Conservation (phyloP, 306 rosid genomes). For the Begonia fuchsioides region DNA sequence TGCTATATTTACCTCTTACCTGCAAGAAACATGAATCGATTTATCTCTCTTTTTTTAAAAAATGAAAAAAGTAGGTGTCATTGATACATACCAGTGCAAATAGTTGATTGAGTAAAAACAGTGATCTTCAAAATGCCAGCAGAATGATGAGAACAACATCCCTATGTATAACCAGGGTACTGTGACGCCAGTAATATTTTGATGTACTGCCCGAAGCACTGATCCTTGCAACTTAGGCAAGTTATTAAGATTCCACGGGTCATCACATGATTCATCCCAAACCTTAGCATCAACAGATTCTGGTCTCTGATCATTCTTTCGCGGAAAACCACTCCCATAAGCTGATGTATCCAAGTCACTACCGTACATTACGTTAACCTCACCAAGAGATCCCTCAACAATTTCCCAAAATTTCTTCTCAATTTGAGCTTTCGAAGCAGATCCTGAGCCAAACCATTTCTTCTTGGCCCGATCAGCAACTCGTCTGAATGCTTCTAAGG, state of each 20-base stretch:
- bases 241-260: conserved; percentile 96
- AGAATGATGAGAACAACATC: conserved; percentile 93
- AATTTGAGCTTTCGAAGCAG: conserved; percentile 68
- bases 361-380: conserved; percentile 94
- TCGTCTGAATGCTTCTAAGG: conserved; percentile 74
- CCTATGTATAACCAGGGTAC: conserved; percentile 98
- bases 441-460: conserved; percentile 90
- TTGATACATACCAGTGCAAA: conserved; percentile 68
- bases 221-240: conserved; percentile 91
- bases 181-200: conserved; percentile 96
- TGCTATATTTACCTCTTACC: too few relatives aligned
- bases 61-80: too few relatives aligned
- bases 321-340: conserved; percentile 91
- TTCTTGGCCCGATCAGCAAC: conserved; percentile 61
- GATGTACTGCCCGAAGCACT: conserved; percentile 71
- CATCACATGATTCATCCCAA: conserved; percentile 72
- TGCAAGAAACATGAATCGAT: too few relatives aligned
- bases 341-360: conserved; percentile 86
- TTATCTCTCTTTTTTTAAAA: too few relatives aligned
- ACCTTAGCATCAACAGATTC: conserved; percentile 46
- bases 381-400: conserved; percentile 87
- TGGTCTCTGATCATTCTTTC: conserved; percentile 43
- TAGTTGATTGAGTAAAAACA: conserved; percentile 97
- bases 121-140: conserved; percentile 99
- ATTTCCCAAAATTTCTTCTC: conserved; percentile 98